phyloP scores from a whole-genome alignment of 2,329 filamentous ascomycete genomes.

The Stachybotrys elegans region DNA sequence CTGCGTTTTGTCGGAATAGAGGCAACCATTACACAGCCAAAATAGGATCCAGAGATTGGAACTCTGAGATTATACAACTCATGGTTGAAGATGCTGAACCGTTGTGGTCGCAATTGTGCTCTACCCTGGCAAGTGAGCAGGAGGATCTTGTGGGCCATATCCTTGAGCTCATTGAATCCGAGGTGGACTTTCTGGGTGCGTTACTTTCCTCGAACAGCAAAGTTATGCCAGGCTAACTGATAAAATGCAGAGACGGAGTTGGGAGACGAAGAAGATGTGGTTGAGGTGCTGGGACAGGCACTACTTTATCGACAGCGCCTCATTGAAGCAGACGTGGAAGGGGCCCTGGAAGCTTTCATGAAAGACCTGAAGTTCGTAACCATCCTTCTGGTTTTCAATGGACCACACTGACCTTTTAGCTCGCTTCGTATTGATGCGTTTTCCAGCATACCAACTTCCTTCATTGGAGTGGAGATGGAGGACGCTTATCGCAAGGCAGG shows the following conservation, averaged over 20 bases:
- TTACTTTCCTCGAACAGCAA: neutral
- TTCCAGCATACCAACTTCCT: constrained; percentile 30
- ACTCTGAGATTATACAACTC: constrained; percentile 32
- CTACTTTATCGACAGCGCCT: neutral
- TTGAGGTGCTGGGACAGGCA: neutral
- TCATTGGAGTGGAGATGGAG: constrained; percentile 32
- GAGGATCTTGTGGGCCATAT: constrained; percentile 1
- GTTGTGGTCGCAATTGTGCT: constrained; percentile 24
- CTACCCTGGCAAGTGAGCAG: neutral
- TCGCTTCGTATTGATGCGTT: constrained; percentile 26
- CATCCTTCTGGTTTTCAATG: neutral
- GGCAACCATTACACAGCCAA: constrained; percentile 27
- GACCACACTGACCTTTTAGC: constrained; percentile 13
- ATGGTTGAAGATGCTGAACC: constrained; percentile 28
- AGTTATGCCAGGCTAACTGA: neutral
- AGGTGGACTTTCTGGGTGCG: neutral
- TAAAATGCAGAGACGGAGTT: constrained; percentile 4
- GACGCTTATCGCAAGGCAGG: constrained; percentile 24
- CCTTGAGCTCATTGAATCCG: neutral
- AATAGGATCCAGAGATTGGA: constrained; percentile 33
- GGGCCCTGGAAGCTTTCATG: neutral
- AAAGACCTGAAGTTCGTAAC: constrained; percentile 4
- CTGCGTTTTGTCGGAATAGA: constrained; percentile 37
- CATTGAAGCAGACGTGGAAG: neutral
- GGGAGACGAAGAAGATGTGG: neutral